These are phyloP conservation scores for Centaurea solstitialis DNA, from an alignment of 129 eudicot species.

Conservation along the genomic window DNA sequence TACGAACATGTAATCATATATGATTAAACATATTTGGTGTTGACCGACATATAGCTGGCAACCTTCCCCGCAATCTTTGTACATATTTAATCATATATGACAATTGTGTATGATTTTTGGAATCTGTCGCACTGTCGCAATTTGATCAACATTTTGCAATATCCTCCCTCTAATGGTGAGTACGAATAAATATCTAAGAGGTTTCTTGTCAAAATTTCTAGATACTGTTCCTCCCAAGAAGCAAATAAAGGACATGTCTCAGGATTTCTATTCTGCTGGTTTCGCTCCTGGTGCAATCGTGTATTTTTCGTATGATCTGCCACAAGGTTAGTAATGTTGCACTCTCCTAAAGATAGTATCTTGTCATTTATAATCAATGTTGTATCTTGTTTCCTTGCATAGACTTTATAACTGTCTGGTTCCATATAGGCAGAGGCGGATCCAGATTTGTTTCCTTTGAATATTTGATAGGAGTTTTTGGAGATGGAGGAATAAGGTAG, in stretches of 20 bases:
- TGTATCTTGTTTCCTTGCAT: not conserved
- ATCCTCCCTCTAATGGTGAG: not conserved
- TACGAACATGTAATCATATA: too few species aligned
- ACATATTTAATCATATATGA: too few species aligned
- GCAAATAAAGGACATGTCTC: constrained; percentile 64
- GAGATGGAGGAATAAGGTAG: too few species aligned
- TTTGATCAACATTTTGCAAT: too few species aligned
- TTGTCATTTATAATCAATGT: not conserved
- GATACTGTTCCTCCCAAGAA: constrained; percentile 96
- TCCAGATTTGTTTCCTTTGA: too few species aligned
- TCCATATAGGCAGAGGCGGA: too few species aligned
- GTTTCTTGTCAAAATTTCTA: constrained; percentile 14
- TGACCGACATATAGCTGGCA: too few species aligned
- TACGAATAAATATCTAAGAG: not conserved
- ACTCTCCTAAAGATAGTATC: not conserved
- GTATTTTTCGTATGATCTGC: constrained; percentile 71
- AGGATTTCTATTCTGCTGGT: constrained; percentile 86
- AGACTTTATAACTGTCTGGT: not conserved
- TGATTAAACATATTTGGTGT: too few species aligned
- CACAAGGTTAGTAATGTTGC: constrained; percentile 57
- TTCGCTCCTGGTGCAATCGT: constrained; percentile 93
- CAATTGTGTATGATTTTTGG: too few species aligned
- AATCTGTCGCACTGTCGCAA: too few species aligned
- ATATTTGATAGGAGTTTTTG: too few species aligned
- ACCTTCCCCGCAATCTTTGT: too few species aligned